Evolutionary conservation across 1,139 yeast species (phyloP), one percentile per base, ranked within the genome.

Genomic region (Yamadazyma conglobata): DNA sequence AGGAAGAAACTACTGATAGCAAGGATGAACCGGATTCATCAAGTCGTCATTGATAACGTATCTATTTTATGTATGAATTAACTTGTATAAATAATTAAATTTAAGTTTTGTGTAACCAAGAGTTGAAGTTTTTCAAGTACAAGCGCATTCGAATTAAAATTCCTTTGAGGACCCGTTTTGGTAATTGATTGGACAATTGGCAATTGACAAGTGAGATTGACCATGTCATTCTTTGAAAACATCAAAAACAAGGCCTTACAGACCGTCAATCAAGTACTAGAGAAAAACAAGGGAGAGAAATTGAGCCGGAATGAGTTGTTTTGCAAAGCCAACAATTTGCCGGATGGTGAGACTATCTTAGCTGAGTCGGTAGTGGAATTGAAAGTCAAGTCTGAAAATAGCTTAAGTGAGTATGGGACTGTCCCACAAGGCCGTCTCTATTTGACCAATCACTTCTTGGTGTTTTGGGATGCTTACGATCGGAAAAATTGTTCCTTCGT

Each of bases 361-460:
- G 79, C 75, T 38, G 86, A 83, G 46, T 73, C 78, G 8, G 71
- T 79, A 10, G 93, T 83, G 0, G 94, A 85, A 50, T 59, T 87
- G 2, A 64, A 78, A 4, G 64, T 73, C 15, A 67, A 73, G 28
- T 64, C 73, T 6, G 64, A 57, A n/a, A 35, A 38, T 30, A 47
- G 44, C 35, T 52, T 49, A 16, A 59, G 43, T 24, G 57, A 54
- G 29, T 53, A 55, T 37, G 32, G 35, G 20, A 49, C 60, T 8
- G 48, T 54, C 14, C 70, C 70, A 2, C 73, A 65, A 38, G 87
- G 97, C 32, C 71, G 75, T 42, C 46, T 89, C 11, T 80, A 63
- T 43, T 56, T 89, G 25, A 84, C 95, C 1, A 77, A 77, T 34
- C 85, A 83, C 40, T 91, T 79, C 51, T 52, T 91, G 30, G 75